Conservation (phyloP, 2,329 filamentous ascomycete genomes). For the Tolypocladium amazonense region DNA sequence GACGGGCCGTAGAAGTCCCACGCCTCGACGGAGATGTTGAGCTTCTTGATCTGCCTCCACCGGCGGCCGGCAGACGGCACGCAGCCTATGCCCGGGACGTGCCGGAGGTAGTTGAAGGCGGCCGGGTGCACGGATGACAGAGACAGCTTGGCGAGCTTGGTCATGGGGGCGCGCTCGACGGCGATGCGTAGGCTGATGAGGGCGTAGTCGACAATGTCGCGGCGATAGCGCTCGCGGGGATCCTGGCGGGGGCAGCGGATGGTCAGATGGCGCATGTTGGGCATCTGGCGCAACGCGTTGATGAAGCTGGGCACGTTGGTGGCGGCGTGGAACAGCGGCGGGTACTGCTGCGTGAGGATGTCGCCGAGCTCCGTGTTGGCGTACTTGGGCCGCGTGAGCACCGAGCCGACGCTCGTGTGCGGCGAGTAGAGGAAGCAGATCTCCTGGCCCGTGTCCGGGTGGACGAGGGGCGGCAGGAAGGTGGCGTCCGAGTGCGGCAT, state of each 20-base stretch:
- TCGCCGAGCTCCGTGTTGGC: slow-evolving; percentile 70
- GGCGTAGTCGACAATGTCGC: slow-evolving; percentile 76
- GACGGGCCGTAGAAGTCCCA: slow-evolving; percentile 52
- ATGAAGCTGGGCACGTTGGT: slow-evolving; percentile 82
- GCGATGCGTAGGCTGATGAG: slow-evolving; percentile 80
- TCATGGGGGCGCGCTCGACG: slow-evolving; percentile 60
- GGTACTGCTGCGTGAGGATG: slow-evolving; percentile 76
- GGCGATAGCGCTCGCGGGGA: slow-evolving; percentile 57
- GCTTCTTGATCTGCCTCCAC: slow-evolving; percentile 68
- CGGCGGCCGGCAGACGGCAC: slow-evolving; percentile 60
- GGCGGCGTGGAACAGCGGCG: slow-evolving; percentile 78
- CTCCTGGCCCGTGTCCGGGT: slow-evolving; percentile 67
- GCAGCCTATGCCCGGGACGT: slow-evolving; percentile 62
- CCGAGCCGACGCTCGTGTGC: slow-evolving; percentile 53
- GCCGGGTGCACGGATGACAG: slow-evolving; percentile 65
- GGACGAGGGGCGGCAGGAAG: slow-evolving; percentile 74
- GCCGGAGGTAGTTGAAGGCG: slow-evolving; percentile 68
- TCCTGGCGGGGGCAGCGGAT: slow-evolving; percentile 68
- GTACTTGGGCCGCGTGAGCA: slow-evolving; percentile 62
- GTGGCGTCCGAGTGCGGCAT: slow-evolving; percentile 69
- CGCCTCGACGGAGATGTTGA: slow-evolving; percentile 62
- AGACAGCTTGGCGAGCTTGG: slow-evolving; percentile 57
- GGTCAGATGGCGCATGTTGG: slow-evolving; percentile 62
- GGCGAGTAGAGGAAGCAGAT: slow-evolving; percentile 75
- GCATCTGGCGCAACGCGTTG: slow-evolving; percentile 56